Base-by-base conservation (phyloP, 257 asterid genomes). In the Perilla frutescens region DNA sequence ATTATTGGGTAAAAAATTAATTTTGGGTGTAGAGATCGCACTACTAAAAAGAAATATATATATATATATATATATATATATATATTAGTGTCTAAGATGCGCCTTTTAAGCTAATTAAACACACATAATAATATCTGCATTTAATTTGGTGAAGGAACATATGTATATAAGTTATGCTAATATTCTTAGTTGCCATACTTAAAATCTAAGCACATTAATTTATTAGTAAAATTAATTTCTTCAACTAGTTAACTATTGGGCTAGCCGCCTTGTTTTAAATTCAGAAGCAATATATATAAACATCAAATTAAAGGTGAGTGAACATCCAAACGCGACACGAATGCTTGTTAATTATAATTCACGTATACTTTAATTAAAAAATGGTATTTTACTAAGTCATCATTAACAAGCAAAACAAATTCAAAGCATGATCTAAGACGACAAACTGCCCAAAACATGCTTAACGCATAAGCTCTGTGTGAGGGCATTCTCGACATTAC, bases 401-500 rank as follows among this genome's bases (percentile, higher is more conserved):
- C 47, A 61, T 31, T 11, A 50, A 40, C 71, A 61, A 76, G 53
- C 26, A 40, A 62, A 76, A 37, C 66, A 70, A 39, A 47, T 43
- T 62, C 3, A 65, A 66, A 66, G 36, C 43, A 54, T 64, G 63
- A 20, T 41, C 36, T 13, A 59, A 32, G 40, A 39, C 26, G 44
- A 51, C 58, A 31, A 69, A 66, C 9, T 11, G 8, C 70, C 45
- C 40, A 60, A 49, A 55, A 55, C 73, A 66, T 67, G 74, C 8
- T 31, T 4, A 6, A 32, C 5, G 6, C 36, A 40, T 36, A 37
- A 54, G 68, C 44, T 20, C 26, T 20, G 26, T 20, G 13, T 12
- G 58, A 73, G 77, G 84, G 67, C 58, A 63, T 62, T 61, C 14
- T 40, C 34, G 81, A 3, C 73, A 72, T 67, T 66, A 8, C 63